These are phyloP conservation scores for Sanghuangporus sanghuang DNA, from an alignment of 1,284 basidiomycete species.

Conservation along the genomic window DNA sequence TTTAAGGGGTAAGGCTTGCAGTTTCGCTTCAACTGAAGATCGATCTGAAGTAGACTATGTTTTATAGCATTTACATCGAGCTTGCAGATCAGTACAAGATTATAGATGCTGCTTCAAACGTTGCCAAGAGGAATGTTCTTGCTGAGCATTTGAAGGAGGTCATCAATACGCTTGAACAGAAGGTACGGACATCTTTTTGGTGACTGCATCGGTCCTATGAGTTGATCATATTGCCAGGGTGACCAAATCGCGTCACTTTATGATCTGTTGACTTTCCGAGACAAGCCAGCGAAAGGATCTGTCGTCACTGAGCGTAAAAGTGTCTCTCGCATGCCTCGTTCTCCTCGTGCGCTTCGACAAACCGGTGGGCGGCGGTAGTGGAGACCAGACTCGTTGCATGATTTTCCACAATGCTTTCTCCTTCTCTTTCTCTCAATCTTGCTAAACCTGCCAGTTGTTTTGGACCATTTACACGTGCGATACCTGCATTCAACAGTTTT, in stretches of 20 bases:
- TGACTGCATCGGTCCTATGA: background rate
- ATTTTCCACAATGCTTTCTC: background rate
- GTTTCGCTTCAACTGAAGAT: conserved; percentile 7
- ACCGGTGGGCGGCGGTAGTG: background rate
- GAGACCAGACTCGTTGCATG: background rate
- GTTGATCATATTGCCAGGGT: conserved; percentile 44
- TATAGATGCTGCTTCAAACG: conserved; percentile 79
- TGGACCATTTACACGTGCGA: background rate
- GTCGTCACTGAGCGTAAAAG: conserved; percentile 26
- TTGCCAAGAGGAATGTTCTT: conserved; percentile 72
- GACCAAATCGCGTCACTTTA: conserved; percentile 86
- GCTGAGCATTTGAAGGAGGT: conserved; percentile 85
- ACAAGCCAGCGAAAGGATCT: conserved; percentile 45
- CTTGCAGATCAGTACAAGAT: conserved; percentile 86
- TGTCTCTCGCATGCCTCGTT: background rate
- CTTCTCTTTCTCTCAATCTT: background rate
- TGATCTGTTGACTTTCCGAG: conserved; percentile 69
- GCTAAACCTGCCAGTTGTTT: background rate
- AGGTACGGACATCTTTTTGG: conserved; percentile 41
- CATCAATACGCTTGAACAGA: conserved; percentile 83
- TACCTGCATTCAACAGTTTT: background rate
- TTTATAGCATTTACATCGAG: conserved; percentile 73
- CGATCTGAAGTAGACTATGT: conserved; percentile 12
- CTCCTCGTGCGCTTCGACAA: conserved; percentile 3
- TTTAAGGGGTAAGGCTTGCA: conserved; percentile 67